These are phyloP conservation scores for Barbatosphaeria neglecta DNA, from an alignment of 495 filamentous ascomycete species.

Conservation along the genomic window DNA sequence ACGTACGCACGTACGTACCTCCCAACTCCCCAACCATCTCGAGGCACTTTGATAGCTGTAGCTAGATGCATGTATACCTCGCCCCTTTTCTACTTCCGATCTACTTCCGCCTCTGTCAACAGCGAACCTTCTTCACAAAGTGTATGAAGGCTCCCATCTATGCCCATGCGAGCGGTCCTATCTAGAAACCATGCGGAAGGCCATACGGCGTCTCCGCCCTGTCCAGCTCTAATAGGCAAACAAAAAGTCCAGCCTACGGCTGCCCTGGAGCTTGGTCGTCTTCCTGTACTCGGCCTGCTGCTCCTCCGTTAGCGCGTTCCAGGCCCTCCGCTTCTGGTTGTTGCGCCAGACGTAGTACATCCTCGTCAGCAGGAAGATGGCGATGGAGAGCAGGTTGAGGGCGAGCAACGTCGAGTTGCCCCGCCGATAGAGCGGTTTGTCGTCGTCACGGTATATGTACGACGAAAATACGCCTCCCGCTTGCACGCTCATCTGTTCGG, in stretches of 20 bases:
- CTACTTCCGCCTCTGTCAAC: no score
- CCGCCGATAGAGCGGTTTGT: constrained; percentile 38
- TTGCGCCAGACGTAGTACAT: constrained; percentile 30
- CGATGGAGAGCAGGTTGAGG: constrained; percentile 29
- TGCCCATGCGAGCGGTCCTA: no score
- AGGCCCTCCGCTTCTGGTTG: constrained; percentile 16
- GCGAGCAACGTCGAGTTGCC: constrained; percentile 39
- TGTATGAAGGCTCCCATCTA: no score
- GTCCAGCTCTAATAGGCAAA: neutral
- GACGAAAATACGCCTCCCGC: constrained; percentile 36
- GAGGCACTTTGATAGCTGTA: no score
- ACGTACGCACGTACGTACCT: no score
- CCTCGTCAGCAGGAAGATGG: constrained; percentile 22
- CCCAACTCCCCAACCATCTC: no score
- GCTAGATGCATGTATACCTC: no score
- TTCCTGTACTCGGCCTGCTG: constrained; percentile 20
- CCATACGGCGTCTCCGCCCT: no score
- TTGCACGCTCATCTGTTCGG: constrained; percentile 24
- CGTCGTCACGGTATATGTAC: constrained; percentile 46
- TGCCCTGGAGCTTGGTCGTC: constrained; percentile 5
- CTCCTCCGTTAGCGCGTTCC: constrained; percentile 26
- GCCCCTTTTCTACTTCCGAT: no score
- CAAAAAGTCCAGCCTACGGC: neutral
- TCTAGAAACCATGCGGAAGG: no score
- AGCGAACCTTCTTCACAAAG: no score